A percentile compares a stretch with the other conserved stretches of the same genome.
Conservation (phyloP, 768 basidiomycete genomes). For the Mycena vitilis region DNA sequence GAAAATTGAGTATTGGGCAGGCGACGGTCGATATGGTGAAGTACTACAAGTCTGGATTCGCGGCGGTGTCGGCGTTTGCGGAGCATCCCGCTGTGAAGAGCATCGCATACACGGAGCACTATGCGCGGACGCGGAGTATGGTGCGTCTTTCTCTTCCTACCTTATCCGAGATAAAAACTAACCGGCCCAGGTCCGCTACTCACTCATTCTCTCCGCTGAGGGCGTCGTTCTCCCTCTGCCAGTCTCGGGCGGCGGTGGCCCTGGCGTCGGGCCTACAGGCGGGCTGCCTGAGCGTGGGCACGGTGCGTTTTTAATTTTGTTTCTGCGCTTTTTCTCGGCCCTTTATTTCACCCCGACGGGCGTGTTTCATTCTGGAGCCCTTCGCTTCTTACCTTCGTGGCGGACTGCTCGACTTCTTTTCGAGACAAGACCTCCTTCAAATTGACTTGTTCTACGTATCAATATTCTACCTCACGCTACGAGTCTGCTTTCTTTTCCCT, state of each 20-base stretch:
- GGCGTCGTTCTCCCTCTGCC: conserved; percentile 84
- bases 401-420: too few relatives aligned
- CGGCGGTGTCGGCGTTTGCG: conserved; percentile 78
- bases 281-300: conserved; percentile 57
- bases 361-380: too few relatives aligned
- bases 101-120: conserved; percentile 85
- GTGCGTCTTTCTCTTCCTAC: conserved; percentile 35
- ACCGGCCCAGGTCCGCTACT: conserved; percentile 72
- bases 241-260: conserved; percentile 66
- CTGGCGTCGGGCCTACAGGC: conserved; percentile 50
- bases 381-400: too few relatives aligned
- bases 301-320: conserved; percentile 38
- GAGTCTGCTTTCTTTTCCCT: too few relatives aligned
- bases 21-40: conserved; percentile 93
- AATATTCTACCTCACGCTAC: too few relatives aligned
- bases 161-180: not conserved
- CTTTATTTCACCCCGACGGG: too few relatives aligned
- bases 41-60: conserved; percentile 90
- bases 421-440: too few relatives aligned
- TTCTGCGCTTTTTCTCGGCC: too few relatives aligned
- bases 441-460: too few relatives aligned
- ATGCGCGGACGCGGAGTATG: conserved; percentile 90
- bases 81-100: conserved; percentile 88
- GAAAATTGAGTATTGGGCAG: conserved; percentile 7
- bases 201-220: conserved; percentile 90